Base-by-base conservation (phyloP, 2,329 filamentous ascomycete genomes). In the Aureobasidium sp. region DNA sequence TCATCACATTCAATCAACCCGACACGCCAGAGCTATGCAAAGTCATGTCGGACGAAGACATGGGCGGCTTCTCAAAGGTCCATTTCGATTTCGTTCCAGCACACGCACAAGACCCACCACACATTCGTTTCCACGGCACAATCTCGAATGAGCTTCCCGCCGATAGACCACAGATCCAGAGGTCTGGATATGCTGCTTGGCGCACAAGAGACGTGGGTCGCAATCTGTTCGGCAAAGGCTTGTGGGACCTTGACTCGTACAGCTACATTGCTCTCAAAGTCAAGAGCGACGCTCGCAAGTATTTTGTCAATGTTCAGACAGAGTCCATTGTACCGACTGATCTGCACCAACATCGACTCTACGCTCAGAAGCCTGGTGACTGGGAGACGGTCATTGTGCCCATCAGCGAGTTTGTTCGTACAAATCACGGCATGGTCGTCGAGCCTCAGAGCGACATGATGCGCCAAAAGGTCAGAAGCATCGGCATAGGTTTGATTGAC, bases 301-400 rank as follows among this genome's bases (percentile, higher is more conserved):
- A 97, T 78, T 90, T 96, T 62, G 85, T 99, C 70, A 99, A 99
- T 74, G 79, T 99, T 17, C 94, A 97, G 78, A 96, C 92, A 3
- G 93, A 99, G 71, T 90, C 89, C 1, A 87, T 99, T 61, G 90
- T 96, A 52, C 89, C 91, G 12, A 93, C 91, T n/a, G 94, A 99
- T 73, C 81, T 99, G 65, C 94, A 97, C 74, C 94, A 99, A 73
- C 94, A 99, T 74, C 82, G 94, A 54, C 76, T 99, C 5, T 96
- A 91, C 68, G 82, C 88, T 9, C 87, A 86, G 70, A 83, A 84
- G 9, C 86, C 89, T 0, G 91, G 91, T 0, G 82, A 92, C 69
- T 99, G 94, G 94, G 93, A 99, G 80, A 97, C 94, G 1, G 83
- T 97, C n/a, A 75, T 95, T 50, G 88, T 99, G 66, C 89, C 88